These are phyloP conservation scores for Skeletonema marinoi DNA, from an alignment of 108 stramenopile species.

Conservation along the genomic window DNA sequence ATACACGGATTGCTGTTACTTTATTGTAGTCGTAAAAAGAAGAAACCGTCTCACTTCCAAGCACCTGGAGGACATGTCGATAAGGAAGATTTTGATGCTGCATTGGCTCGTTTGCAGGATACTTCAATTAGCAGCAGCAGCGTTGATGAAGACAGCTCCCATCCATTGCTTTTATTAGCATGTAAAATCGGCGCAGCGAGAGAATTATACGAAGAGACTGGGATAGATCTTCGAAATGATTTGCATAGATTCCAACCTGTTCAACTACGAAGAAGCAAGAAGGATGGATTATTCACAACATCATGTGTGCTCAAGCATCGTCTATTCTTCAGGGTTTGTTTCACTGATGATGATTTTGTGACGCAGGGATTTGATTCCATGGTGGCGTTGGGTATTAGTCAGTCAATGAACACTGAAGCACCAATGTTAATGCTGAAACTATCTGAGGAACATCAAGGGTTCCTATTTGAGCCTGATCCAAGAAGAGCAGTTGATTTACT, in stretches of 20 bases:
- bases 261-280: constrained; percentile 9
- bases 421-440: constrained; percentile 49
- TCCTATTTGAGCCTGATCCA: constrained; percentile 68
- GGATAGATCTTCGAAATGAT: constrained; percentile 61
- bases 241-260: constrained; percentile 60
- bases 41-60: constrained; percentile 79
- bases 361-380: constrained; percentile 1
- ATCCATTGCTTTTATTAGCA: constrained; percentile 51
- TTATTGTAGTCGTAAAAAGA: constrained; percentile 79
- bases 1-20: constrained; percentile 68
- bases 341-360: constrained; percentile 65
- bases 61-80: constrained; percentile 85
- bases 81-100: constrained; percentile 61
- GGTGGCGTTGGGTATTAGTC: constrained; percentile 5
- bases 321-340: constrained; percentile 58
- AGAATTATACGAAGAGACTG: constrained; percentile 86
- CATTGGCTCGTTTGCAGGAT: constrained; percentile 17
- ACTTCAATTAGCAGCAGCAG: neutral
- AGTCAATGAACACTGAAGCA: constrained; percentile 23
- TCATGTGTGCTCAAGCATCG: constrained; percentile 56
- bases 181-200: constrained; percentile 70
- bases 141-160: neutral
- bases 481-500: constrained; percentile 45
- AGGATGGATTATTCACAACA: constrained; percentile 57
- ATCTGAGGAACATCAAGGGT: constrained; percentile 84